Percentiles rank a stretch among this genome's conserved stretches.
These are phyloP conservation scores for Sporodiniella umbellata DNA, from an alignment of 371 early-diverging fungal genomes.

Conservation along the genomic window DNA sequence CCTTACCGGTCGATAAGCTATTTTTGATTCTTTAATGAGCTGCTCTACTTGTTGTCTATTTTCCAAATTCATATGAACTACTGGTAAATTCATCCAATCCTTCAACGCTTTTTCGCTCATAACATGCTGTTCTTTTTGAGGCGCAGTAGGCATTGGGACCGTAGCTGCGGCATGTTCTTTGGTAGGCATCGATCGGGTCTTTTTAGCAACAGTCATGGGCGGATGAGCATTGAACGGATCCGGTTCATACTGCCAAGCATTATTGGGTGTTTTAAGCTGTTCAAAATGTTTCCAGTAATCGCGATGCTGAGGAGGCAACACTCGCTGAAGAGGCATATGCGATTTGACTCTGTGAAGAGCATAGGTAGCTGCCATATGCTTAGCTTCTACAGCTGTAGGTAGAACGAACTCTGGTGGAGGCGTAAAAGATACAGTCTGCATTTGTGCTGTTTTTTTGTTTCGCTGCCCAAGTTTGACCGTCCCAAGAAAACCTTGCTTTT, in stretches of 20 bases:
- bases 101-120: slow-evolving; percentile 42
- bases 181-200: slow-evolving; percentile 11
- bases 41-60: slow-evolving; percentile 62
- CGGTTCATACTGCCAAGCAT: slow-evolving; percentile 60
- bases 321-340: slow-evolving; percentile 65
- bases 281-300: slow-evolving; percentile 73
- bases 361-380: slow-evolving; percentile 80
- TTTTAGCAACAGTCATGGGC: slow-evolving; percentile 22
- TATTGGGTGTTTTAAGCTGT: slow-evolving; percentile 40
- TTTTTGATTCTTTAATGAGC: slow-evolving; percentile 46
- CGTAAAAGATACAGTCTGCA: slow-evolving; percentile 47
- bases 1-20: slow-evolving; percentile 26
- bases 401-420: slow-evolving; percentile 35
- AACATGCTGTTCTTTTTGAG: slow-evolving; percentile 15
- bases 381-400: slow-evolving; percentile 66
- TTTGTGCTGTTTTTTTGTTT: slow-evolving; percentile 71
- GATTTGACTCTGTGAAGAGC: slow-evolving; percentile 78
- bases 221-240: slow-evolving; percentile 73
- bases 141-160: slow-evolving; percentile 30
- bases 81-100: slow-evolving; percentile 72
- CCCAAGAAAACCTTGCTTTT: slow-evolving; percentile 51
- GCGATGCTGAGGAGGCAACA: slow-evolving; percentile 75
- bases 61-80: slow-evolving; percentile 66
- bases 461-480: slow-evolving; percentile 60
- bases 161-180: slow-evolving; percentile 39